phyloP scores from a whole-genome alignment of 106 monocot species.

The Phalaenopsis equestris region DNA sequence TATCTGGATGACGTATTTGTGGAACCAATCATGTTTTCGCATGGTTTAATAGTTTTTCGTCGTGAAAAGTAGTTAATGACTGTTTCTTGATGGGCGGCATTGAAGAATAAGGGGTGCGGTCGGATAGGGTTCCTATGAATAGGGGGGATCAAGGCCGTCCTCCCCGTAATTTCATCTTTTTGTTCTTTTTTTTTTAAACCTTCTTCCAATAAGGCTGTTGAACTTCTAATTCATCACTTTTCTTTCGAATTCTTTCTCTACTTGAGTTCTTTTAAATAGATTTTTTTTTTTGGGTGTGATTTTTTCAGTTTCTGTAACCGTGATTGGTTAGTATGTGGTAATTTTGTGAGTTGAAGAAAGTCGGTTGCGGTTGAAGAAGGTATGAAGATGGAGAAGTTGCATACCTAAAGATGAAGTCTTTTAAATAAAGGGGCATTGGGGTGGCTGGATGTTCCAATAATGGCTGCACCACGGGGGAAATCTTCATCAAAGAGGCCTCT shows the following conservation, averaged over 20 bases:
- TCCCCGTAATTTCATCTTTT: neutral
- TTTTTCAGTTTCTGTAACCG: neutral
- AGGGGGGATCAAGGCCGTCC: neutral
- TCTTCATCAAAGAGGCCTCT: constrained; percentile 58
- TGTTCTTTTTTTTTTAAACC: neutral
- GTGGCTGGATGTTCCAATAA: constrained; percentile 18
- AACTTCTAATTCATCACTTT: neutral
- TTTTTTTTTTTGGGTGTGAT: neutral
- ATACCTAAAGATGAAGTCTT: neutral
- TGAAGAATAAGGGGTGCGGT: neutral
- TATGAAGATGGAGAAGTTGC: neutral
- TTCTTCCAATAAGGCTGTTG: neutral
- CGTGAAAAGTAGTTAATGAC: neutral
- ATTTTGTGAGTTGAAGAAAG: neutral
- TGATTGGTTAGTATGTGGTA: neutral
- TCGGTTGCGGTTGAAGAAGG: neutral
- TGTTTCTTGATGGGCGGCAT: neutral
- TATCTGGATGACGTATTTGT: neutral
- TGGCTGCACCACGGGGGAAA: constrained; percentile 39
- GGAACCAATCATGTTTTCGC: no score
- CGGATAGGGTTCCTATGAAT: neutral
- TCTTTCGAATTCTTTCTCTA: neutral
- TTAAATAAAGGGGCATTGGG: constrained; percentile 25
- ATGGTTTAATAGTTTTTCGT: neutral
- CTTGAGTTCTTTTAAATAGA: neutral